Percentiles rank a stretch among this genome's conserved stretches.
phyloP scores from a whole-genome alignment of 1,284 basidiomycete species.

The Austroboletus novae-zelandiae region DNA sequence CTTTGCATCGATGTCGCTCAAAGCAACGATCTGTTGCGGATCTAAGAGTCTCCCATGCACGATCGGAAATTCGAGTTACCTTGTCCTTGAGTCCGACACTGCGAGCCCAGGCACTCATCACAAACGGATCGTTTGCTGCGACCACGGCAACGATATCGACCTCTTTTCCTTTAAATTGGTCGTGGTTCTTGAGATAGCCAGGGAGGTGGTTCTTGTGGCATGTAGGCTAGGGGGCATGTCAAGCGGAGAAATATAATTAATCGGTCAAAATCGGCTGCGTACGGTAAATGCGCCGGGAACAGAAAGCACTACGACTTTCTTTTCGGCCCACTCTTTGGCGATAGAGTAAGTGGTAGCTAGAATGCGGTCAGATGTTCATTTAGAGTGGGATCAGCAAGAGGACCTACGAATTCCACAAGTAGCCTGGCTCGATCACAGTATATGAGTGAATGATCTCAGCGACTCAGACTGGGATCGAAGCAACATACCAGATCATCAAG shows the following conservation, averaged over 20 bases:
- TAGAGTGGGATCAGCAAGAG: not conserved
- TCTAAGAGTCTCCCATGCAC: not conserved
- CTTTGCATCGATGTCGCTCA: constrained; percentile 62
- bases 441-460: not conserved
- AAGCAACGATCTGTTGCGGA: constrained; percentile 52
- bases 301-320: constrained; percentile 79
- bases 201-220: constrained; percentile 76
- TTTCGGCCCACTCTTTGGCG: constrained; percentile 74
- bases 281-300: constrained; percentile 82
- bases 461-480: not conserved
- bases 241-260: not conserved
- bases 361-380: not conserved
- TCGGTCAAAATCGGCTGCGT: constrained; percentile 26
- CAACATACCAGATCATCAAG: constrained; percentile 58
- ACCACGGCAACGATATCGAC: constrained; percentile 70
- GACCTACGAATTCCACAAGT: constrained; percentile 64
- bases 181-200: constrained; percentile 60
- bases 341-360: constrained; percentile 50
- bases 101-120: constrained; percentile 76
- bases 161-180: constrained; percentile 72
- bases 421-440: constrained; percentile 32
- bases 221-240: constrained; percentile 51
- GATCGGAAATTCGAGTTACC: constrained; percentile 34
- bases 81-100: constrained; percentile 64
- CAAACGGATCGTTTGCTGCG: constrained; percentile 75